Percentiles rank a stretch among this genome's conserved stretches.
Conservation (phyloP, 495 filamentous ascomycete genomes). For the Parathielavia appendiculata region DNA sequence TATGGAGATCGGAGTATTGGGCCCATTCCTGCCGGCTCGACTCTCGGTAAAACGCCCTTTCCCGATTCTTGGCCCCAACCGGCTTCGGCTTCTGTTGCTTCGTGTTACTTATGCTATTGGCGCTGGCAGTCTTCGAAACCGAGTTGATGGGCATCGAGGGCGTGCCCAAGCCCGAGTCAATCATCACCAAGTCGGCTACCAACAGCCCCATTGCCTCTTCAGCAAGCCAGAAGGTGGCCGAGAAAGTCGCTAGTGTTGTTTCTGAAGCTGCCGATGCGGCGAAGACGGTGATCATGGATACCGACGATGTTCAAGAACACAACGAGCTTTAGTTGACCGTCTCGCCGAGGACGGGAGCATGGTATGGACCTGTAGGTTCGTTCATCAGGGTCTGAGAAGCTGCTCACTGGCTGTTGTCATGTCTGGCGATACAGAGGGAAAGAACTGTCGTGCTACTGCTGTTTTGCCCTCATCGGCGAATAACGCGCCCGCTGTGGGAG, state of each 20-base stretch:
- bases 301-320: slow-evolving; percentile 49
- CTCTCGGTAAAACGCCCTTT: slow-evolving; percentile 50
- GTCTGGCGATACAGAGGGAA: background rate
- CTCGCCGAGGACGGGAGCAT: background rate
- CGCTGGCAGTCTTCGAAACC: slow-evolving; percentile 72
- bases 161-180: slow-evolving; percentile 54
- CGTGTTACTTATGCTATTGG: slow-evolving; percentile 24
- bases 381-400: no score
- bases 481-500: background rate
- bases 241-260: slow-evolving; percentile 41
- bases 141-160: slow-evolving; percentile 84
- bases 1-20: slow-evolving; percentile 75
- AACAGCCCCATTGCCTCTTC: slow-evolving; percentile 20
- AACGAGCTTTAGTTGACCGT: slow-evolving; percentile 42
- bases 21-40: slow-evolving; percentile 72
- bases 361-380: background rate
- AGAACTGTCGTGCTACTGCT: background rate
- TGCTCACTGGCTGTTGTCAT: background rate
- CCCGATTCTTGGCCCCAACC: background rate
- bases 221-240: slow-evolving; percentile 40
- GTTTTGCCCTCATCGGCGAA: background rate
- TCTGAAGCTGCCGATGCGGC: slow-evolving; percentile 42
- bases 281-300: slow-evolving; percentile 43
- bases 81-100: background rate
- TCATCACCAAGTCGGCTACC: slow-evolving; percentile 40